Base-by-base conservation (phyloP, 495 filamentous ascomycete genomes). In the Darksidea phi region DNA sequence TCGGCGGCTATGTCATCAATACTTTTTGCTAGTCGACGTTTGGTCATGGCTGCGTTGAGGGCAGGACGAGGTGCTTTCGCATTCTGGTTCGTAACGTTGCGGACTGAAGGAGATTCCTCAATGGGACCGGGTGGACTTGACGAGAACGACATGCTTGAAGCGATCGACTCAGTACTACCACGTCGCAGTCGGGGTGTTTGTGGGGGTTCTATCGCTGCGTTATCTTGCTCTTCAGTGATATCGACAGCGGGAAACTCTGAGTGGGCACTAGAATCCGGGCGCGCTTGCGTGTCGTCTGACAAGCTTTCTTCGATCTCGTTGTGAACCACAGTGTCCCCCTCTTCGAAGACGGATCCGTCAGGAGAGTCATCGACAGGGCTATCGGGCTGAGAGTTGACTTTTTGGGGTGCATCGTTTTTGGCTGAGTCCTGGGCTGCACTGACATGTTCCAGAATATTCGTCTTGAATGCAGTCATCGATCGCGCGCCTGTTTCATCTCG, bases 41-140 rank as follows among this genome's bases (percentile, higher is more conserved):
- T 74, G 11, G 46, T 32, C 69, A 74, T 74, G 10, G 65, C 69
- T 10, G 69, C 57, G 41, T 74, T 74, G 28, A 74, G 62, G 7
- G 61, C 64, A 21, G 66, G 66, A 18, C 38, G 45, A 1, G 66
- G 61, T 34, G 57, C 42, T 46, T 49, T 69, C 28, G 66, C 50
- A n/a, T 38, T 20, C 25, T 57, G 61, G 21, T 54, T 62, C 20
- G 58, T 55, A n/a, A 48, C 24, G 28, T 59, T 63, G 25, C 66
- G 61, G 13, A 69, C 48, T 3, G 62, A 69, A 47, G 66, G 66
- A 0, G 66, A 69, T 18, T 69, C 66, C 15, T 64, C 60, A 13
- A 64, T 21, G 8, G 46, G 13, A n/a, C 49, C 45, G 15, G 50
- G 43, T 15, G 66, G 66, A 32, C 66, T 68, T 11, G 66, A 64